Conservation (phyloP, 495 filamentous ascomycete genomes). For the Aspergillus conjunctus region DNA sequence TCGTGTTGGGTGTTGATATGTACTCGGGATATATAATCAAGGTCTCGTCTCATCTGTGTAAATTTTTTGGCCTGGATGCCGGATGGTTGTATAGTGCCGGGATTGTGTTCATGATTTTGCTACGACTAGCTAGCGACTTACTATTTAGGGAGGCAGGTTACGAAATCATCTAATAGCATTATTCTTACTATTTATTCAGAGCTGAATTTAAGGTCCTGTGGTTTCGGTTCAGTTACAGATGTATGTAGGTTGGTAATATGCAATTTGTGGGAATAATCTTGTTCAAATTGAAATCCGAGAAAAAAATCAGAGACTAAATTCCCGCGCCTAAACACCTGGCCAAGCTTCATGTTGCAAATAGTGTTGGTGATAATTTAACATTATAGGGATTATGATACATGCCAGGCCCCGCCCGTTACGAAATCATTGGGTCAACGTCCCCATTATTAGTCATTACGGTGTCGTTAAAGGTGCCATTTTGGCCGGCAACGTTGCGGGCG, state of each 20-base stretch:
- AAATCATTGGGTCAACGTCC: slow-evolving; percentile 64
- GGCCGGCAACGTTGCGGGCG: slow-evolving; percentile 32
- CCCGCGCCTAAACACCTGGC: background rate
- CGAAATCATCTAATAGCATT: no score
- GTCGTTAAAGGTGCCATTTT: slow-evolving; percentile 39
- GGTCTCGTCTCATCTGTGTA: background rate
- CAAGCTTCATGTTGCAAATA: background rate
- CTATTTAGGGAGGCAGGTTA: no score
- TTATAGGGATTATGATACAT: background rate
- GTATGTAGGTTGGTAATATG: no score
- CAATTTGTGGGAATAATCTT: no score
- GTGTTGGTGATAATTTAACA: background rate
- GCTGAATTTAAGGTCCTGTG: no score
- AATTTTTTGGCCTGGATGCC: background rate
- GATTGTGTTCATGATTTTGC: no score
- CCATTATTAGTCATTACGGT: slow-evolving; percentile 49
- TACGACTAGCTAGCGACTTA: no score
- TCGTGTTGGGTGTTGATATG: no score
- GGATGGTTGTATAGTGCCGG: background rate
- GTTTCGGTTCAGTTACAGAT: no score
- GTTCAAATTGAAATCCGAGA: no score
- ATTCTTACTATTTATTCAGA: no score
- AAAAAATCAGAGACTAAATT: background rate
- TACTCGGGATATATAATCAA: background rate
- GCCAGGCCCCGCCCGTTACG: slow-evolving; percentile 28